phyloP scores from a whole-genome alignment of 2,329 filamentous ascomycete species.

The Fusarium sp. region DNA sequence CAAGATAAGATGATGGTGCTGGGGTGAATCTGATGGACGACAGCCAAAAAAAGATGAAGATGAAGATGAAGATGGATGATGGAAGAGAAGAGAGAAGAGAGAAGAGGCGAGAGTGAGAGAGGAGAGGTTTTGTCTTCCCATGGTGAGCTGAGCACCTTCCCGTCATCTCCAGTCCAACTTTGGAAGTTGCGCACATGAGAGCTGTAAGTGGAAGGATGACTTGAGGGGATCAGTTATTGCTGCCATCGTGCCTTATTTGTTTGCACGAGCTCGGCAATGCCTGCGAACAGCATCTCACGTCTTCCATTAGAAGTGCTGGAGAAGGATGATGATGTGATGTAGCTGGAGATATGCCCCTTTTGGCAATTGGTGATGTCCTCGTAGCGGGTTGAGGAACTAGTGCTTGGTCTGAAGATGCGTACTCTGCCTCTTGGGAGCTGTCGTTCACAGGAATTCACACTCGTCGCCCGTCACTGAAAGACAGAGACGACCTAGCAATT shows the following conservation, averaged over 20 bases:
- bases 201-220: neutral
- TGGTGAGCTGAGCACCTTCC: constrained; percentile 8
- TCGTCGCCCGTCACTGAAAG: neutral
- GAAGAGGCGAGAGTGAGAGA: neutral
- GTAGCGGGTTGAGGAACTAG: neutral
- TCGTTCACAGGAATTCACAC: neutral
- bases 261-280: neutral
- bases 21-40: neutral
- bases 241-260: neutral
- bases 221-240: neutral
- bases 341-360: neutral
- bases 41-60: constrained; percentile 16
- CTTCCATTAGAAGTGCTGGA: neutral
- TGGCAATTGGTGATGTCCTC: constrained; percentile 2
- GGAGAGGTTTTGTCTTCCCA: constrained; percentile 11
- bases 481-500: neutral
- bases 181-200: constrained; percentile 17
- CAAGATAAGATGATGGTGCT: constrained; percentile 7
- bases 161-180: neutral
- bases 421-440: neutral
- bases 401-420: neutral
- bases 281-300: neutral
- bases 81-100: constrained; percentile 18
- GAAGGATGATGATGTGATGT: neutral
- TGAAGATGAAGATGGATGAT: constrained; percentile 20